Evolutionary conservation across 108 stramenopile species (phyloP).

Genomic region (Cylindrotheca closterium): DNA sequence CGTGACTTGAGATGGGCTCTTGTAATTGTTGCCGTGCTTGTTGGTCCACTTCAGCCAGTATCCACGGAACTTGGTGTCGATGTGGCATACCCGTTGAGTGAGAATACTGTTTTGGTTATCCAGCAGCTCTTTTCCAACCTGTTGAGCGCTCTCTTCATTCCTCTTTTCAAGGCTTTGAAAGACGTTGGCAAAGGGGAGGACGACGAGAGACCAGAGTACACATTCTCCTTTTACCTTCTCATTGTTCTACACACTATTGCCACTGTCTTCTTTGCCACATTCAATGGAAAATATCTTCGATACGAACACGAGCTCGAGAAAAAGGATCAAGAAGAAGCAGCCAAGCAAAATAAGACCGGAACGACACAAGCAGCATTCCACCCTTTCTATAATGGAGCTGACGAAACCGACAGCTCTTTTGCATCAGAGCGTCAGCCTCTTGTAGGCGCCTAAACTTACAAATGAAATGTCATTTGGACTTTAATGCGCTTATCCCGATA

Average conservation of each 20-base stretch:
- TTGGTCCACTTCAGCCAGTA: conserved; percentile 85
- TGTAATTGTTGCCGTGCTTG: conserved; percentile 66
- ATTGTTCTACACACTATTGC: conserved; percentile 73
- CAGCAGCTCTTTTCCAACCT: conserved; percentile 86
- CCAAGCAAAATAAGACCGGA: conserved; percentile 1
- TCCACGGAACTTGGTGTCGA: conserved; percentile 85
- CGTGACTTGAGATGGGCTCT: conserved; percentile 67
- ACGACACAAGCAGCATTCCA: conserved; percentile 4
- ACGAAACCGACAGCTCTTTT: background rate
- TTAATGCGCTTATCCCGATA: background rate
- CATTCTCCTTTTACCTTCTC: conserved; percentile 82
- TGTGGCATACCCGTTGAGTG: conserved; percentile 79
- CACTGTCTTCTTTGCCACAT: conserved; percentile 85
- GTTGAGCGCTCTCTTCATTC: conserved; percentile 81
- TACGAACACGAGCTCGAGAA: conserved; percentile 71
- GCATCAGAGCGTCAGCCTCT: conserved; percentile 12
- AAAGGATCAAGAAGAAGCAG: conserved; percentile 39
- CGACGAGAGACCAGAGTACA: conserved; percentile 69
- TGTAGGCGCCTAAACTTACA: conserved; percentile 5
- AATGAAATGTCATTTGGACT: background rate
- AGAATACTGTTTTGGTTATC: conserved; percentile 86
- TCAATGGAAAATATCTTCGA: conserved; percentile 81
- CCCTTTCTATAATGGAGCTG: conserved; percentile 2
- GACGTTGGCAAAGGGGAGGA: conserved; percentile 59
- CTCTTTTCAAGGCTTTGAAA: conserved; percentile 75